These are phyloP conservation scores for Amphicarpaea edgeworthii DNA, from an alignment of 306 rosid species.

Conservation along the genomic window DNA sequence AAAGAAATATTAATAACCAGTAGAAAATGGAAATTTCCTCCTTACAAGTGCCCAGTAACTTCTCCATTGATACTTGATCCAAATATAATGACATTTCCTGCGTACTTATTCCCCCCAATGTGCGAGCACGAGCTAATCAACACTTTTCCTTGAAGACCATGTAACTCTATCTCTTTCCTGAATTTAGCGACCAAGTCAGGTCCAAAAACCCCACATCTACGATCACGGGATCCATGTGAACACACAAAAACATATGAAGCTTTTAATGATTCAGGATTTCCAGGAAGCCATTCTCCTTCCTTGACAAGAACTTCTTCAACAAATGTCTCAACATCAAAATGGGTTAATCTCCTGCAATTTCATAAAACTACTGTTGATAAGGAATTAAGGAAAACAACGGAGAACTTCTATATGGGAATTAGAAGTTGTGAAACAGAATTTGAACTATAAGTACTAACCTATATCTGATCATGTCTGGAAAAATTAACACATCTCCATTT, in stretches of 20 bases:
- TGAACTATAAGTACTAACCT: slow-evolving; percentile 54
- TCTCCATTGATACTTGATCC: slow-evolving; percentile 61
- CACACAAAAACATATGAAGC: slow-evolving; percentile 77
- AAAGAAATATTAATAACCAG: slow-evolving; percentile 18
- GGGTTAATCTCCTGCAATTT: slow-evolving; percentile 82
- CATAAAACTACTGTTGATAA: slow-evolving; percentile 10
- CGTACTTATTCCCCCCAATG: slow-evolving; percentile 80
- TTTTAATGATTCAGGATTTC: slow-evolving; percentile 76
- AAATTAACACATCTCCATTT: slow-evolving; percentile 85
- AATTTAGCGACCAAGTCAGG: slow-evolving; percentile 73
- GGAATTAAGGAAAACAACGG: neutral
- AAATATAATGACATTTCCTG: slow-evolving; percentile 82
- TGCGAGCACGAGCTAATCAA: slow-evolving; percentile 91
- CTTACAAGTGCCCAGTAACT: slow-evolving; percentile 85
- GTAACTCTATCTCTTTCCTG: slow-evolving; percentile 68
- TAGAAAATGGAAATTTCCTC: slow-evolving; percentile 30
- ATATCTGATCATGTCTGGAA: slow-evolving; percentile 92
- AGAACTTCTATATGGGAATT: slow-evolving; percentile 16
- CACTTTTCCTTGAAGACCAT: slow-evolving; percentile 68
- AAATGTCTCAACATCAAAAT: slow-evolving; percentile 87
- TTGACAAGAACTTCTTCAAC: slow-evolving; percentile 94
- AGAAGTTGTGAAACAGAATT: slow-evolving; percentile 19
- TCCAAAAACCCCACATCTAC: slow-evolving; percentile 87
- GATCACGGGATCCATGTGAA: slow-evolving; percentile 85
- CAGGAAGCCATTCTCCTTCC: slow-evolving; percentile 84